Evolutionary conservation across 306 rosid species (phyloP).

Genomic region (Abrus pulchellus): DNA sequence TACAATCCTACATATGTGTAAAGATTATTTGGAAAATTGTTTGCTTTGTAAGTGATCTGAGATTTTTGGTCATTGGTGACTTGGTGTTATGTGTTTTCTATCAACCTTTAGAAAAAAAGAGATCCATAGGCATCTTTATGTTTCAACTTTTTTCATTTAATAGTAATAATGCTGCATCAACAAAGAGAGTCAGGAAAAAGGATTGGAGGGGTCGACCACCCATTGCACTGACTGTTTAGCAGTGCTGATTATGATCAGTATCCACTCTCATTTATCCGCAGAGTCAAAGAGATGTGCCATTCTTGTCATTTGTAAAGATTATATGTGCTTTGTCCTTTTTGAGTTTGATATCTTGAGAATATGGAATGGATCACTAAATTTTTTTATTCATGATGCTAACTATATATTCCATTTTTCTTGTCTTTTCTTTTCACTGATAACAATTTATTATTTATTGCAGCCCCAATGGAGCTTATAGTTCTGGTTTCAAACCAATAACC

Average conservation of each 20-base stretch:
- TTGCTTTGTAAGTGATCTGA: slow-evolving; percentile 15
- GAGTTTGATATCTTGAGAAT: slow-evolving; percentile 29
- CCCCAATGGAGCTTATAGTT: slow-evolving; percentile 94
- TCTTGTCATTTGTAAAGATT: background rate
- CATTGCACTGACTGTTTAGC: background rate
- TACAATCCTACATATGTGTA: background rate
- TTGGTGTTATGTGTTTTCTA: background rate
- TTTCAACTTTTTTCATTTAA: slow-evolving; percentile 22
- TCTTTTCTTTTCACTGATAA: slow-evolving; percentile 33
- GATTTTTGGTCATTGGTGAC: slow-evolving; percentile 6
- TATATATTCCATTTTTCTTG: background rate
- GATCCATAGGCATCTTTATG: background rate
- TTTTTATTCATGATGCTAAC: background rate
- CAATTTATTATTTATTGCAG: slow-evolving; percentile 63
- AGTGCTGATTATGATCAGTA: slow-evolving; percentile 20
- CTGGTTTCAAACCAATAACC: slow-evolving; percentile 96
- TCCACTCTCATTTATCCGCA: slow-evolving; percentile 14
- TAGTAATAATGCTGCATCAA: background rate
- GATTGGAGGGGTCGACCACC: slow-evolving; percentile 28
- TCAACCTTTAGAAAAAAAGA: slow-evolving; percentile 8
- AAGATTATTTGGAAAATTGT: background rate
- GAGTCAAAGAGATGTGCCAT: slow-evolving; percentile 31
- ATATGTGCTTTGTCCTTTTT: slow-evolving; percentile 6
- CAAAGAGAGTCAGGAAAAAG: too few relatives aligned
- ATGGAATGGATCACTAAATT: background rate